These are phyloP conservation scores for Nakazawaea laoshanensis DNA, from an alignment of 805 yeast species.

Conservation along the genomic window DNA sequence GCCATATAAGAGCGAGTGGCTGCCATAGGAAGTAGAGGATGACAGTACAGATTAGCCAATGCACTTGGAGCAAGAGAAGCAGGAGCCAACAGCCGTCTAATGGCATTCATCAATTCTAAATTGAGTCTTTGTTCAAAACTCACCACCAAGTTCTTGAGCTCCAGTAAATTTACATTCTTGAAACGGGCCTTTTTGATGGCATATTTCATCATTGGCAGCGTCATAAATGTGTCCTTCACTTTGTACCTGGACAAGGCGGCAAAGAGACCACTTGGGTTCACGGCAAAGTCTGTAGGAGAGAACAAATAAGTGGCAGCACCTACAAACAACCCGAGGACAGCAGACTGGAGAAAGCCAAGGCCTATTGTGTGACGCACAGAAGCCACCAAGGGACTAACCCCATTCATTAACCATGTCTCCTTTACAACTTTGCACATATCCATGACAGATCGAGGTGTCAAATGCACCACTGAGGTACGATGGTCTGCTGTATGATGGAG, in stretches of 20 bases:
- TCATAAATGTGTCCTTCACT: conserved; percentile 79
- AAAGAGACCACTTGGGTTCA: conserved; percentile 65
- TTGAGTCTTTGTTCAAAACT: conserved; percentile 72
- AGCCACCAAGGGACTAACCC: conserved; percentile 68
- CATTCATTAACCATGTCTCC: conserved; percentile 81
- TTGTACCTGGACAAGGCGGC: conserved; percentile 64
- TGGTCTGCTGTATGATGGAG: conserved; percentile 67
- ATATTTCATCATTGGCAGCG: conserved; percentile 74
- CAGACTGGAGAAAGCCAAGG: conserved; percentile 83
- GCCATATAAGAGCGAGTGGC: conserved; percentile 82
- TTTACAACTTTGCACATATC: conserved; percentile 83
- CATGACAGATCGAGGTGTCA: conserved; percentile 56
- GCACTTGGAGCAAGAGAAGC: conserved; percentile 62
- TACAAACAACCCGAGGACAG: conserved; percentile 71
- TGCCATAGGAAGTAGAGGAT: conserved; percentile 73
- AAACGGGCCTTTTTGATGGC: conserved; percentile 56
- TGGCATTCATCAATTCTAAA: conserved; percentile 43
- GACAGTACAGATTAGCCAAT: conserved; percentile 70
- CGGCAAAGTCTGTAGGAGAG: conserved; percentile 69
- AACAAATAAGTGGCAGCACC: conserved; percentile 83
- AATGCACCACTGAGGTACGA: conserved; percentile 45
- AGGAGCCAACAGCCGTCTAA: conserved; percentile 54
- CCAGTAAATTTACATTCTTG: conserved; percentile 50
- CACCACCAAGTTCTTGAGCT: conserved; percentile 76
- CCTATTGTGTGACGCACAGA: conserved; percentile 82